phyloP scores from a whole-genome alignment of 352 stramenopile genomes.

The Globisporangium solare region DNA sequence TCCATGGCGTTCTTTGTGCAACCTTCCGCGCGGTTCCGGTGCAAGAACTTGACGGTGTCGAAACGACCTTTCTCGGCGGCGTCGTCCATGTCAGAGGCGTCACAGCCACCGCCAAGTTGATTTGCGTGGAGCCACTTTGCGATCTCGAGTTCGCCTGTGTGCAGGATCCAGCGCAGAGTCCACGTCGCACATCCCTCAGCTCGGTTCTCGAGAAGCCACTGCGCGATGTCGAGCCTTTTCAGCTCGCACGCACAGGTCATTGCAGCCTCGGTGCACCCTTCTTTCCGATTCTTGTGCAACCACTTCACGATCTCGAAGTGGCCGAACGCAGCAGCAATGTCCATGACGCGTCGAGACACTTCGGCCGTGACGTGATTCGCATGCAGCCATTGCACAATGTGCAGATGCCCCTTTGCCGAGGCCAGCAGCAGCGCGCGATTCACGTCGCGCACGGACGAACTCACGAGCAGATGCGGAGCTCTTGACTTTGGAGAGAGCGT shows the following conservation, averaged over 20 bases:
- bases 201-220: slow-evolving; percentile 19
- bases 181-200: slow-evolving; percentile 13
- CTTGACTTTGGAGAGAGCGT: background rate
- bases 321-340: slow-evolving; percentile 24
- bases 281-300: slow-evolving; percentile 17
- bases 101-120: slow-evolving; percentile 7
- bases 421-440: slow-evolving; percentile 16
- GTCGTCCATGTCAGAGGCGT: slow-evolving; percentile 18
- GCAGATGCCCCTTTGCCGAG: slow-evolving; percentile 10
- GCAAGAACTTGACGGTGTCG: slow-evolving; percentile 23
- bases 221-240: slow-evolving; percentile 18
- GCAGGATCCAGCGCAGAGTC: slow-evolving; percentile 16
- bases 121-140: slow-evolving; percentile 9
- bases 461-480: slow-evolving; percentile 8
- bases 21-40: slow-evolving; percentile 9
- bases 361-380: slow-evolving; percentile 4
- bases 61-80: slow-evolving; percentile 23
- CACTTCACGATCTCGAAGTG: slow-evolving; percentile 23
- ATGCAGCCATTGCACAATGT: slow-evolving; percentile 24
- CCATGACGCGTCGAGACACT: slow-evolving; percentile 22
- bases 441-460: slow-evolving; percentile 6
- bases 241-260: slow-evolving; percentile 16
- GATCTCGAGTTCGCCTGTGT: slow-evolving; percentile 9
- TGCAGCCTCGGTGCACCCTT: slow-evolving; percentile 14
- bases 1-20: slow-evolving; percentile 28